phyloP scores from a whole-genome alignment of 177 flowering plant species.

The Vitis hybrid region DNA sequence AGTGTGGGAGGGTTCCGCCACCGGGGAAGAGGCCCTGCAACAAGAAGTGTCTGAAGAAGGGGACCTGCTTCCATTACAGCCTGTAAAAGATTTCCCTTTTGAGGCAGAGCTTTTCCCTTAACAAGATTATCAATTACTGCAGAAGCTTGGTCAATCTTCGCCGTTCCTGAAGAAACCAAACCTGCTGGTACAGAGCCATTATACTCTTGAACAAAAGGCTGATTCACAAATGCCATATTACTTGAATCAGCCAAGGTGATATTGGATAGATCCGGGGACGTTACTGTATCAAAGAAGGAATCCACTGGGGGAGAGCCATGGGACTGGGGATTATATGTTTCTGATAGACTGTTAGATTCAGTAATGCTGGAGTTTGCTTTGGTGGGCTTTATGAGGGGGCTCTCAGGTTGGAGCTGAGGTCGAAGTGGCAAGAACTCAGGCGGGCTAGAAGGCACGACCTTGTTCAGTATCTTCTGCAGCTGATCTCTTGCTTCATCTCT shows the following conservation, averaged over 20 bases:
- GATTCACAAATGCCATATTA: conserved; percentile 19
- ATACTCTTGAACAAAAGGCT: conserved; percentile 23
- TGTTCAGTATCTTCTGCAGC: conserved; percentile 50
- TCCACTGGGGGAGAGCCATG: conserved; percentile 65
- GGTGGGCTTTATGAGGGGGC: conserved; percentile 23
- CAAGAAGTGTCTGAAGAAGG: conserved; percentile 71
- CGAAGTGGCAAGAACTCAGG: conserved; percentile 12
- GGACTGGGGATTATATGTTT: conserved; percentile 42
- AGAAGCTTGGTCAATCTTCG: conserved; percentile 31
- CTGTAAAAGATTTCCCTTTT: conserved; percentile 67
- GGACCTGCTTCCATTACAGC: conserved; percentile 82
- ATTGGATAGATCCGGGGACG: conserved; percentile 63
- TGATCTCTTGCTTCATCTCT: conserved; percentile 83
- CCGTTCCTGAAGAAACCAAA: conserved; percentile 4
- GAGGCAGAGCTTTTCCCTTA: conserved; percentile 56
- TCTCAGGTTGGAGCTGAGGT: conserved; percentile 28
- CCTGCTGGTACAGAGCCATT: conserved; percentile 10
- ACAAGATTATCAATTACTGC: conserved; percentile 38
- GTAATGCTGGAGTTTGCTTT: conserved; percentile 54
- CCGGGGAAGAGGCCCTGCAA: conserved; percentile 83
- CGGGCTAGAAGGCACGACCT: conserved; percentile 26
- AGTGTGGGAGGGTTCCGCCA: conserved; percentile 92
- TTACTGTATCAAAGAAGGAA: conserved; percentile 54
- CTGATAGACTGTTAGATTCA: conserved; percentile 64
- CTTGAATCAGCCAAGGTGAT: conserved; percentile 38